These are phyloP conservation scores for Bisporella sp. DNA, from an alignment of 2,329 filamentous ascomycete species.

Conservation along the genomic window DNA sequence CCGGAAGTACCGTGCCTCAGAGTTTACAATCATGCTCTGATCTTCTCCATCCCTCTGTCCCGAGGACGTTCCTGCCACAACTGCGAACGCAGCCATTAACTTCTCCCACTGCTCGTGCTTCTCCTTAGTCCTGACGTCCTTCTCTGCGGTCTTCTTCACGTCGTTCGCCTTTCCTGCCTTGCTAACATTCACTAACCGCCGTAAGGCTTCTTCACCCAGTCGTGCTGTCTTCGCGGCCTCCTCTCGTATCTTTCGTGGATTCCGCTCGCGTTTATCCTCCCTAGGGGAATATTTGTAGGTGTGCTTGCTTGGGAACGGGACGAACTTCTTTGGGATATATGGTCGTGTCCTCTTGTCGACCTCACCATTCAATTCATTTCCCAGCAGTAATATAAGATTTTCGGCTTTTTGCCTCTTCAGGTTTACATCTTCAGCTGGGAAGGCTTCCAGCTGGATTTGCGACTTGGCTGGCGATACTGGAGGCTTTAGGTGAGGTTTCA, in stretches of 20 bases:
- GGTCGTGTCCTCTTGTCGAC: slow-evolving; percentile 46
- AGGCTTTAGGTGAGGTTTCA: slow-evolving; percentile 50
- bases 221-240: slow-evolving; percentile 53
- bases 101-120: slow-evolving; percentile 54
- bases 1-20: slow-evolving; percentile 44
- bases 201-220: slow-evolving; percentile 54
- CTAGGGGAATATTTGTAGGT: slow-evolving; percentile 55
- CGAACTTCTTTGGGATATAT: slow-evolving; percentile 53
- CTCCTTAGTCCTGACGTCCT: slow-evolving; percentile 44
- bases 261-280: slow-evolving; percentile 36
- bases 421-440: slow-evolving; percentile 34
- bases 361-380: slow-evolving; percentile 50
- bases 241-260: slow-evolving; percentile 51
- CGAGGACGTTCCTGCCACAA: neutral
- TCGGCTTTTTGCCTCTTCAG: slow-evolving; percentile 20
- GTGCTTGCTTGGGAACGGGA: slow-evolving; percentile 56
- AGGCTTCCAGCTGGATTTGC: slow-evolving; percentile 26
- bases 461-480: slow-evolving; percentile 35
- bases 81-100: slow-evolving; percentile 47
- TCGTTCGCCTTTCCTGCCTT: slow-evolving; percentile 61
- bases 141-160: slow-evolving; percentile 44
- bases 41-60: slow-evolving; percentile 37
- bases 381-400: slow-evolving; percentile 29
- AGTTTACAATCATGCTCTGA: slow-evolving; percentile 59
- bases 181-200: slow-evolving; percentile 51